phyloP scores from a whole-genome alignment of 2,329 filamentous ascomycete species.

The Cladophialophora psammophila region DNA sequence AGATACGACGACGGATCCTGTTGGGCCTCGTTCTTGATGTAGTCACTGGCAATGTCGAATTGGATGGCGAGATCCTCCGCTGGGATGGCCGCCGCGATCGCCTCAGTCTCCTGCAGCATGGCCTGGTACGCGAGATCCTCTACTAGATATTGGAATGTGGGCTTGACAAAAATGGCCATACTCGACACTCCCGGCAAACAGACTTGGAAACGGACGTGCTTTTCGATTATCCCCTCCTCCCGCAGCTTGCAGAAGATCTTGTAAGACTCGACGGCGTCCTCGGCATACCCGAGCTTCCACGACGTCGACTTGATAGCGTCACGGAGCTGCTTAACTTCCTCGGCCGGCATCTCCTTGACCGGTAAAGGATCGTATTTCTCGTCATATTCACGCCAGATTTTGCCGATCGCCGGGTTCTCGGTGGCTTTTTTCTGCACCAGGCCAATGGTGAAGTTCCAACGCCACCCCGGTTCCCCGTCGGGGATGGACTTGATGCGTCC shows the following conservation, averaged over 20 bases:
- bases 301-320: constrained; percentile 8
- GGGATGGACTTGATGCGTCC: constrained; percentile 1
- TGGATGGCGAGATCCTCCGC: constrained; percentile 15
- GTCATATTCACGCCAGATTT: constrained; percentile 21
- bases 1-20: constrained; percentile 12
- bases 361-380: constrained; percentile 17
- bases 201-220: constrained; percentile 45
- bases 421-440: constrained; percentile 19
- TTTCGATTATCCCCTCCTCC: constrained; percentile 38
- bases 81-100: constrained; percentile 9
- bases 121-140: constrained; percentile 21
- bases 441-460: constrained; percentile 25
- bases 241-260: constrained; percentile 40
- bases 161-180: constrained; percentile 21
- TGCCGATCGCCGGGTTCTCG: constrained; percentile 17
- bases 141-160: constrained; percentile 15
- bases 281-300: constrained; percentile 41
- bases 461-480: constrained; percentile 16
- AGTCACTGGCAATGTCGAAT: constrained; percentile 25
- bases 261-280: constrained; percentile 43
- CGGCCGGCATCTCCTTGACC: constrained; percentile 13
- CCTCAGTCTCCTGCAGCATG: constrained; percentile 10
- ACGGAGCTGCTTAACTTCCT: constrained; percentile 7
- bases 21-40: constrained; percentile 21
- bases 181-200: constrained; percentile 41